A percentile compares a stretch with the other conserved stretches of the same genome.
Evolutionary conservation across 768 basidiomycete genomes (phyloP).

Genomic region (Paxillus involutus): DNA sequence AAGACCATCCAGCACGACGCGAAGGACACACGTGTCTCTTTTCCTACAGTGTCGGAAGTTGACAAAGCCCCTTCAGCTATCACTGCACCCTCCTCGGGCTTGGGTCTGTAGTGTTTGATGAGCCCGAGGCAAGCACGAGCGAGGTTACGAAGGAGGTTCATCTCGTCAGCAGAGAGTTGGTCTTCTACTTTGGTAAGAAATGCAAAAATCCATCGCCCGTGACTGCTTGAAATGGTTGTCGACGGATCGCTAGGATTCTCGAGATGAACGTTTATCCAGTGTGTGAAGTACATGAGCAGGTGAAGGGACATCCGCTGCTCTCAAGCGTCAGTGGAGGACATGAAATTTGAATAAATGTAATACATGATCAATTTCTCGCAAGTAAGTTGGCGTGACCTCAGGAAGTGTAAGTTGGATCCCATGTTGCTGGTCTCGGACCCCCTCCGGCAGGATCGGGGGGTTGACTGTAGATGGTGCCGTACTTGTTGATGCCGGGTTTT

Average conservation of each 20-base stretch:
- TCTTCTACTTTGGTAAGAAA: constrained; percentile 71
- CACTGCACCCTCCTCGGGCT: constrained; percentile 17
- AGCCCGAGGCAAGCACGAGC: constrained; percentile 67
- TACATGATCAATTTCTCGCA: constrained; percentile 70
- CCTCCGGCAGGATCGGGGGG: neutral
- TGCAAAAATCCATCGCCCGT: constrained; percentile 78
- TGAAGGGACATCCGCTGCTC: constrained; percentile 67
- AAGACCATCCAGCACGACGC: constrained; percentile 76
- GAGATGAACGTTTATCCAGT: constrained; percentile 73
- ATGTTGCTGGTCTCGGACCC: neutral
- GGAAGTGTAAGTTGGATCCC: constrained; percentile 34
- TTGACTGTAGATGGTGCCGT: neutral
- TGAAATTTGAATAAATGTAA: constrained; percentile 12
- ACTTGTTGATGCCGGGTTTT: neutral
- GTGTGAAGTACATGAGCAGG: constrained; percentile 79
- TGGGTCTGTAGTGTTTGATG: constrained; percentile 33
- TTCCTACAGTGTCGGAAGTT: neutral
- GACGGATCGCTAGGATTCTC: constrained; percentile 38
- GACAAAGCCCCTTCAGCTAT: constrained; percentile 7
- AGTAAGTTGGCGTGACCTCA: constrained; percentile 57
- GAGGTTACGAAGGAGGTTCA: constrained; percentile 71
- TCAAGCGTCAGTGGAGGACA: constrained; percentile 7
- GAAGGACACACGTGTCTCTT: constrained; percentile 36
- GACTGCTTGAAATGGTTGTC: constrained; percentile 49
- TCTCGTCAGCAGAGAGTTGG: constrained; percentile 71